Evolutionary conservation across 306 rosid genomes (phyloP).

Genomic region (Malus domestica): DNA sequence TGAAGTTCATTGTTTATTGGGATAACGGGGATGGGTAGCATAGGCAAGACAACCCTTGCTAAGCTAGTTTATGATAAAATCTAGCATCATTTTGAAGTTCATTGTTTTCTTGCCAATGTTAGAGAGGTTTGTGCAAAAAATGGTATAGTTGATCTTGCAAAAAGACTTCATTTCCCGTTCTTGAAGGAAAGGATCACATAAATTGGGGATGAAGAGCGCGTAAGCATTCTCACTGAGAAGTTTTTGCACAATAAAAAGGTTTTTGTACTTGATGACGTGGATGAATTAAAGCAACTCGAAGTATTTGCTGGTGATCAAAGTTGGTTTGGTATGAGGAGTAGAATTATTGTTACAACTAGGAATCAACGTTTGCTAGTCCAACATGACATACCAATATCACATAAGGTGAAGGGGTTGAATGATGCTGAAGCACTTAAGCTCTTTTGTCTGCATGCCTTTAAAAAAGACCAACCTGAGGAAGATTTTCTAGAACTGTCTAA

Average conservation of each 20-base stretch:
- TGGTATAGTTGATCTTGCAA: constrained; percentile 14
- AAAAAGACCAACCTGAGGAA: background rate
- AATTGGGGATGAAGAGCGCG: background rate
- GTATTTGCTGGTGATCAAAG: constrained; percentile 18
- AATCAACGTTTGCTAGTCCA: constrained; percentile 6
- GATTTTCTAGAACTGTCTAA: background rate
- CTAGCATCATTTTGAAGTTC: background rate
- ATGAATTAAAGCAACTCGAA: constrained; percentile 22
- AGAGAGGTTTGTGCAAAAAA: background rate
- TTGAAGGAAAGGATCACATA: background rate
- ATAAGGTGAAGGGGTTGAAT: background rate
- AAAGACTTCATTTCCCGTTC: constrained; percentile 3
- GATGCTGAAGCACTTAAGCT: constrained; percentile 1
- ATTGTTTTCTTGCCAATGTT: background rate
- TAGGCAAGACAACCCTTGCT: background rate
- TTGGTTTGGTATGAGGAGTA: constrained; percentile 14
- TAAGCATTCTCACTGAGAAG: constrained; percentile 5
- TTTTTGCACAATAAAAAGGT: constrained; percentile 11
- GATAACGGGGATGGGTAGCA: background rate
- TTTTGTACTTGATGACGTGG: constrained; percentile 19
- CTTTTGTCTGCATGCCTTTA: background rate
- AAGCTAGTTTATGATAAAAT: background rate
- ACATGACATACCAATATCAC: constrained; percentile 7
- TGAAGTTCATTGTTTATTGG: too few relatives aligned
- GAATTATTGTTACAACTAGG: constrained; percentile 26